These are phyloP conservation scores for Jatropha podagrica DNA, from an alignment of 441 rosid species.

Conservation along the genomic window DNA sequence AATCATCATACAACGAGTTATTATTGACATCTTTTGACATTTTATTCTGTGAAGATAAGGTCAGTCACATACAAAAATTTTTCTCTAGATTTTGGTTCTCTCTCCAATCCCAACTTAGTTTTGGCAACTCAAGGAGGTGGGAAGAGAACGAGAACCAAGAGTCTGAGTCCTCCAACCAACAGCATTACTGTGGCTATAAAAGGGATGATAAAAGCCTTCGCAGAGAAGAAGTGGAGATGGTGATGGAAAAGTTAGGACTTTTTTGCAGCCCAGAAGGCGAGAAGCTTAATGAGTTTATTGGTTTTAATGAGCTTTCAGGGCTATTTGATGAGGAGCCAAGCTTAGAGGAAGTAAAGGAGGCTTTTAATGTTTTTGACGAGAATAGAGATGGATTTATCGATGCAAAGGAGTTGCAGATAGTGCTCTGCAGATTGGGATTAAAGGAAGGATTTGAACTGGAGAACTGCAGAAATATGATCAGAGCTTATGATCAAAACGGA, in stretches of 20 bases:
- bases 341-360: slow-evolving; percentile 51
- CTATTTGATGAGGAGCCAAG: slow-evolving; percentile 61
- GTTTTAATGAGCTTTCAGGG: slow-evolving; percentile 35
- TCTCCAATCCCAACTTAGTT: slow-evolving; percentile 16
- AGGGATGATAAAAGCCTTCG: slow-evolving; percentile 20
- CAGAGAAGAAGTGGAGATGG: slow-evolving; percentile 51
- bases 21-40: slow-evolving; percentile 14
- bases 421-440: slow-evolving; percentile 42
- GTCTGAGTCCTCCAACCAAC: slow-evolving; percentile 13
- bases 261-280: slow-evolving; percentile 35
- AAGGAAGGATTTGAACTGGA: slow-evolving; percentile 36
- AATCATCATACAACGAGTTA: slow-evolving; percentile 15
- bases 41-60: slow-evolving; percentile 15
- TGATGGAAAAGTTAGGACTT: slow-evolving; percentile 55
- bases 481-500: slow-evolving; percentile 37
- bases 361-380: slow-evolving; percentile 59
- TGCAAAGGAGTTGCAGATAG: slow-evolving; percentile 56
- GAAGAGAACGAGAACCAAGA: slow-evolving; percentile 21
- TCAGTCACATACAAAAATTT: slow-evolving; percentile 9
- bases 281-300: slow-evolving; percentile 33
- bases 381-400: slow-evolving; percentile 62
- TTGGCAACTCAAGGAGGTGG: slow-evolving; percentile 12
- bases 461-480: slow-evolving; percentile 54
- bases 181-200: slow-evolving; percentile 2
- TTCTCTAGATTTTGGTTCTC: slow-evolving; percentile 32